phyloP scores from a whole-genome alignment of 2,329 filamentous ascomycete genomes.

The Cytospora schulzeri region DNA sequence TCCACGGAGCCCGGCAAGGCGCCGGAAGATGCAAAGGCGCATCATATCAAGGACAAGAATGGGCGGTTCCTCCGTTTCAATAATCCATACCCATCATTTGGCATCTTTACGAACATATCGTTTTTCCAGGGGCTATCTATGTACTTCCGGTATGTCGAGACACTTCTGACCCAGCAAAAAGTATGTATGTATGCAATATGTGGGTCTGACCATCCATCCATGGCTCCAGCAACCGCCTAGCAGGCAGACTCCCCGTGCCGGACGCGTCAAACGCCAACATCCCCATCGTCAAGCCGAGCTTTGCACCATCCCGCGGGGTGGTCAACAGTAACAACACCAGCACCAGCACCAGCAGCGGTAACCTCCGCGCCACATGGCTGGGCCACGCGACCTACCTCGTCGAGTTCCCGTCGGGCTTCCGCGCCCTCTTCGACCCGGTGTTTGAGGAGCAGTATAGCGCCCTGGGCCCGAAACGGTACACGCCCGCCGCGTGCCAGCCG shows the following conservation, averaged over 20 bases:
- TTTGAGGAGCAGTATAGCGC: conserved; percentile 52
- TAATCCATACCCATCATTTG: conserved; percentile 2
- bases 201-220: no score
- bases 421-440: conserved; percentile 55
- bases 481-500: conserved; percentile 50
- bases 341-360: neutral
- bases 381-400: conserved; percentile 11
- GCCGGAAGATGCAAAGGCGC: conserved; percentile 1
- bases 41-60: neutral
- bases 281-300: neutral
- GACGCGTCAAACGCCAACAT: neutral
- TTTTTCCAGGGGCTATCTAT: neutral
- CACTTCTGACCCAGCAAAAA: no score
- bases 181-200: no score
- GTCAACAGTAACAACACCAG: no score
- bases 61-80: neutral
- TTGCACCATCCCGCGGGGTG: neutral
- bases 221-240: neutral
- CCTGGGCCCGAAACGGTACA: conserved; percentile 54
- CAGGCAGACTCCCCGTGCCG: conserved; percentile 1
- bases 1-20: conserved; percentile 1
- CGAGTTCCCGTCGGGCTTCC: conserved; percentile 36
- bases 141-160: neutral
- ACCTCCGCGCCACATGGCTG: conserved; percentile 1
- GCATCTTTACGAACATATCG: neutral